A percentile compares a stretch with the other conserved stretches of the same genome.
Conservation (phyloP, 2,329 filamentous ascomycete species). For the Pseudogymnoascus sp. region DNA sequence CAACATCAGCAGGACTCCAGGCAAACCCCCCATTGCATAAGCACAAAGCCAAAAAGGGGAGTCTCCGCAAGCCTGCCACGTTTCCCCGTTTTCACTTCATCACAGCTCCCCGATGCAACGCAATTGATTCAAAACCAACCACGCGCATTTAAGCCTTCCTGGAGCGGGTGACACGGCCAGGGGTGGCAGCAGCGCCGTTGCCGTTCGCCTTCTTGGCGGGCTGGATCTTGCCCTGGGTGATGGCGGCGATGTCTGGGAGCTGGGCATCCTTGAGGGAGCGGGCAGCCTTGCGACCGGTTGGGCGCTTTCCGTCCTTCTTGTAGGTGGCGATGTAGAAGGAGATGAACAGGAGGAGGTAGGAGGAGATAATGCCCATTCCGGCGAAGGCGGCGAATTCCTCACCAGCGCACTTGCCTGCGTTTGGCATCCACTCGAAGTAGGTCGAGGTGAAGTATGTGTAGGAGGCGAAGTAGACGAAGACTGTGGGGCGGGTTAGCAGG, state of each 20-base stretch:
- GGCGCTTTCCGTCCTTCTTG: conserved; percentile 74
- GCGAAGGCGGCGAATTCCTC: conserved; percentile 95
- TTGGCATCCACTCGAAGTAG: conserved; percentile 82
- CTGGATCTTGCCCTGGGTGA: conserved; percentile 33
- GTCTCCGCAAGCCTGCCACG: neutral
- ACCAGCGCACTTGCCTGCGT: conserved; percentile 77
- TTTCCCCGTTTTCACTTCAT: neutral
- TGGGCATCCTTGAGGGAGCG: conserved; percentile 38
- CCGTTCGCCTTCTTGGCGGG: conserved; percentile 44
- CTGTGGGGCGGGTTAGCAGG: conserved; percentile 42
- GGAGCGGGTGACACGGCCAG: conserved; percentile 27
- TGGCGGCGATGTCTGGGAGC: conserved; percentile 27
- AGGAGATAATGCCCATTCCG: conserved; percentile 85
- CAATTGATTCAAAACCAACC: neutral
- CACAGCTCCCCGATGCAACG: neutral
- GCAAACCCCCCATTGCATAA: neutral
- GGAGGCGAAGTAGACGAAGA: conserved; percentile 98
- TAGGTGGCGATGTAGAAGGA: conserved; percentile 98
- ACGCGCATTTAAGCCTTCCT: conserved; percentile 27
- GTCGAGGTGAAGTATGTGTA: conserved; percentile 95
- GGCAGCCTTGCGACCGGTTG: conserved; percentile 69
- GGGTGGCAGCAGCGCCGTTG: conserved; percentile 32
- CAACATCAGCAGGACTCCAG: neutral
- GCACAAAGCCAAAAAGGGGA: neutral
- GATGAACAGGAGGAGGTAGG: conserved; percentile 96